A percentile compares a stretch with the other conserved stretches of the same genome.
Conservation (phyloP, 148 eudicot genomes). For the Vaccinium vitisidaea region DNA sequence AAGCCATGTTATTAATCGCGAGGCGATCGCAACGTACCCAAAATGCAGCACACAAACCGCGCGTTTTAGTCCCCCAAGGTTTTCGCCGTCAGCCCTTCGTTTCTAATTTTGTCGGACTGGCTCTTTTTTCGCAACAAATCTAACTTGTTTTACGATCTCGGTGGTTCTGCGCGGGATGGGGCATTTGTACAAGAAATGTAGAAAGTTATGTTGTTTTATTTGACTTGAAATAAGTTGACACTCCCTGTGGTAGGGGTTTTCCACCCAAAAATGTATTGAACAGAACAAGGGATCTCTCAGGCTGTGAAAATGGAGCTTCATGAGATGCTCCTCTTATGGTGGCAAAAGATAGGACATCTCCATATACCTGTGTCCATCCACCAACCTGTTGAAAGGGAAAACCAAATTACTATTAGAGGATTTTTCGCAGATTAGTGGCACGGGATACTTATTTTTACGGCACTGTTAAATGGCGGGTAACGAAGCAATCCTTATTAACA, state of each 20-base stretch:
- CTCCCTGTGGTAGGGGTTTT: constrained; percentile 33
- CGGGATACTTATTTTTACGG: background rate
- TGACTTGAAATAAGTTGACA: background rate
- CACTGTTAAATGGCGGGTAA: too few relatives aligned
- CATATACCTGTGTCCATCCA: constrained; percentile 71
- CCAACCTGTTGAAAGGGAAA: constrained; percentile 42
- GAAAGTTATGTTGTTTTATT: background rate
- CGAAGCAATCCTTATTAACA: too few relatives aligned
- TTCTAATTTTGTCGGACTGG: too few relatives aligned
- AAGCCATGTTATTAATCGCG: too few relatives aligned
- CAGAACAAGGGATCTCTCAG: constrained; percentile 59
- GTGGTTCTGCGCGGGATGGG: too few relatives aligned
- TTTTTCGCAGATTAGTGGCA: background rate
- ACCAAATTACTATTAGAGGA: background rate
- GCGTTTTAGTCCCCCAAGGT: too few relatives aligned
- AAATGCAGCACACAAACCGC: too few relatives aligned
- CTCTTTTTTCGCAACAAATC: too few relatives aligned
- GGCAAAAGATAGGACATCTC: constrained; percentile 58
- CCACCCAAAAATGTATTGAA: constrained; percentile 56
- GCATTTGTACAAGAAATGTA: too few relatives aligned
- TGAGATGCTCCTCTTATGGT: constrained; percentile 78
- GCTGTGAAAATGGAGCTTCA: constrained; percentile 71
- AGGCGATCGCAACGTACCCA: too few relatives aligned
- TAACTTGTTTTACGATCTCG: too few relatives aligned
- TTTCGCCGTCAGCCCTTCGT: too few relatives aligned